Percentiles rank a stretch among this genome's conserved stretches.
Evolutionary conservation across 345 rosid genomes (phyloP).

Genomic region (Ceriops tagal): DNA sequence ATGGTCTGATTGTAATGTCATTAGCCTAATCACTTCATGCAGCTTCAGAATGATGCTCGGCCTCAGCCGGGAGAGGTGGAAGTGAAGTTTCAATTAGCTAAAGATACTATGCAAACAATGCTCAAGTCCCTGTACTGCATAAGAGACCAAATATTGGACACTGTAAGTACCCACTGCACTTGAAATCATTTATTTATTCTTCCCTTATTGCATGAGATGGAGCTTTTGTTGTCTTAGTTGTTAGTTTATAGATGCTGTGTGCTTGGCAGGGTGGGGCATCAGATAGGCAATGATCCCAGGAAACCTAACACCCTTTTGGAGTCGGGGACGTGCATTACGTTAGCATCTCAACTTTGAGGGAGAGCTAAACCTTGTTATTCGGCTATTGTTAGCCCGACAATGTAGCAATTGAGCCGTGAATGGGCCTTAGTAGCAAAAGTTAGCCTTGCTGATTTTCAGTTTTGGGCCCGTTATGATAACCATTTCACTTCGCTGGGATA

Average conservation of each 20-base stretch:
- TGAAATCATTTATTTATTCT: constrained; percentile 3
- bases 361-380: no score
- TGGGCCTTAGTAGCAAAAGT: no score
- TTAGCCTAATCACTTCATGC: background rate
- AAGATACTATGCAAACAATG: constrained; percentile 42
- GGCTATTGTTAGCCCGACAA: no score
- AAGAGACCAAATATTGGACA: constrained; percentile 43
- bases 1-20: background rate
- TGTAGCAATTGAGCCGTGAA: no score
- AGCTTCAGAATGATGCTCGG: constrained; percentile 52
- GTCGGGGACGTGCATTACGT: no score
- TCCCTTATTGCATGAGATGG: background rate
- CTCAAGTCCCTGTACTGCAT: constrained; percentile 42
- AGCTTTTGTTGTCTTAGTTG: background rate
- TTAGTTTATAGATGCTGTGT: background rate
- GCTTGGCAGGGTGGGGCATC: constrained; percentile 23
- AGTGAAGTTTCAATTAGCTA: constrained; percentile 44
- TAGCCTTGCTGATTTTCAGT: no score
- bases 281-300: constrained; percentile 11
- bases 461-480: no score
- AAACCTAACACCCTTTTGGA: background rate
- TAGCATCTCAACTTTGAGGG: no score
- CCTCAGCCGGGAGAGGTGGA: constrained; percentile 37
- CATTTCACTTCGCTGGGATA: no score
- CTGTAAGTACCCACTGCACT: constrained; percentile 26